Evolutionary conservation across 2,329 filamentous ascomycete genomes (phyloP), one percentile per base, ranked within the genome.

Genomic region (Ilyonectria mors-panacis): DNA sequence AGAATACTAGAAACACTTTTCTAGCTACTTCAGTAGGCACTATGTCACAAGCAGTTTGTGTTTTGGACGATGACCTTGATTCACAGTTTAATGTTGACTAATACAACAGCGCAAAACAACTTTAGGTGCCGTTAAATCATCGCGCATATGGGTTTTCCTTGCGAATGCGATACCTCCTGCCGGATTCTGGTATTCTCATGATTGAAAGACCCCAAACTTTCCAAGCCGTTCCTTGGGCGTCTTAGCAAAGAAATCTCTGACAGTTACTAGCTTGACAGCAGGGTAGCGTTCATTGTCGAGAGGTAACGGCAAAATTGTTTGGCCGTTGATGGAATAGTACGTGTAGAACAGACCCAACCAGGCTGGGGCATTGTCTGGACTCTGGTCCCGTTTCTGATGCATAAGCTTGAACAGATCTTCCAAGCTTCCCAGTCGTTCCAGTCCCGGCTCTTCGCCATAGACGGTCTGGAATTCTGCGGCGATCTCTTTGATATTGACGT

Each of bases 261-360:
- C 26, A 4, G 50, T 47, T 9, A 28, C 59, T 37, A 30, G 28
- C 39, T 63, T 57, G 44, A 51, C 33, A n/a, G 15, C 39, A 13
- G 59, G 33, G 21, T 63, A 57, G 15, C 17, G 7, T 15, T 13
- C 17, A 35, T 56, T 62, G 33, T 63, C 51, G n/a, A 47, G 35
- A 19, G 28, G 30, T 23, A 33, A 33, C 23, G 26, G 35, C 9
- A 63, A 42, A 42, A 12, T 30, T 21, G 59, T 63, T 42, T 51
- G 51, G 9, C 51, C 51, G 33, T 63, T 63, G 50, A 57, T 50
- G n/a, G 39, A 47, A 21, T 55, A 62, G 28, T 55, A 48, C 50
- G 19, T 37, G 21, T 37, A 55, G 39, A 60, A 60, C 17, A 48
- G 47, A 45, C 53, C 53, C 53, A 56, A 56, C 53, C 53, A 56